These are phyloP conservation scores for Entoloma clypeatum DNA, from an alignment of 1,284 basidiomycete species.

Conservation along the genomic window DNA sequence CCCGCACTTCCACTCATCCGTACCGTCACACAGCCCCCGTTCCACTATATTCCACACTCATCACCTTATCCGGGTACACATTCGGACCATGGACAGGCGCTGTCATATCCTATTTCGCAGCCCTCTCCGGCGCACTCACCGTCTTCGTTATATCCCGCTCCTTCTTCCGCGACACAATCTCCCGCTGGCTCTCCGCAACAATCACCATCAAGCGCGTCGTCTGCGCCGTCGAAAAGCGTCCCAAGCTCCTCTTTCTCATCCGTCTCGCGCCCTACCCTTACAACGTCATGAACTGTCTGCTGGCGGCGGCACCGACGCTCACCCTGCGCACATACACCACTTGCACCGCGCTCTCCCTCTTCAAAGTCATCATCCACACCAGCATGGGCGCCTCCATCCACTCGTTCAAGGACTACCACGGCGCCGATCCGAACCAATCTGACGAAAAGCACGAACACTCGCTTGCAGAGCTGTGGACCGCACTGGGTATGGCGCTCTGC, in stretches of 20 bases:
- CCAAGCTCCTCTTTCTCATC: conserved; percentile 81
- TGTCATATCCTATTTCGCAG: conserved; percentile 81
- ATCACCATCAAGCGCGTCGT: conserved; percentile 71
- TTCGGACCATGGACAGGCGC: conserved; percentile 80
- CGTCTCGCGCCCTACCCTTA: conserved; percentile 82
- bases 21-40: conserved; percentile 52
- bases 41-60: conserved; percentile 85
- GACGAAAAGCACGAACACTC: conserved; percentile 40
- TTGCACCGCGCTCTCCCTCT: conserved; percentile 79
- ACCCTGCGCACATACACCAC: conserved; percentile 72
- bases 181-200: conserved; percentile 65
- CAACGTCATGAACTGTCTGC: conserved; percentile 88
- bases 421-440: conserved; percentile 28
- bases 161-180: conserved; percentile 66
- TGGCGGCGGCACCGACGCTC: conserved; percentile 83
- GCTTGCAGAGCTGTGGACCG: conserved; percentile 62
- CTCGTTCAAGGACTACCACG: conserved; percentile 72
- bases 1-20: conserved; percentile 18
- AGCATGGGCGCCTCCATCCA: conserved; percentile 79
- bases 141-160: conserved; percentile 77
- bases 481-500: conserved; percentile 69
- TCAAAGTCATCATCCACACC: conserved; percentile 86
- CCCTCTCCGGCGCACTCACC: conserved; percentile 72
- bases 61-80: conserved; percentile 83
- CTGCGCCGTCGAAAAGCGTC: conserved; percentile 82